These are phyloP conservation scores for Sclerotinia minor DNA, from an alignment of 2,329 filamentous ascomycete genomes.

Conservation along the genomic window DNA sequence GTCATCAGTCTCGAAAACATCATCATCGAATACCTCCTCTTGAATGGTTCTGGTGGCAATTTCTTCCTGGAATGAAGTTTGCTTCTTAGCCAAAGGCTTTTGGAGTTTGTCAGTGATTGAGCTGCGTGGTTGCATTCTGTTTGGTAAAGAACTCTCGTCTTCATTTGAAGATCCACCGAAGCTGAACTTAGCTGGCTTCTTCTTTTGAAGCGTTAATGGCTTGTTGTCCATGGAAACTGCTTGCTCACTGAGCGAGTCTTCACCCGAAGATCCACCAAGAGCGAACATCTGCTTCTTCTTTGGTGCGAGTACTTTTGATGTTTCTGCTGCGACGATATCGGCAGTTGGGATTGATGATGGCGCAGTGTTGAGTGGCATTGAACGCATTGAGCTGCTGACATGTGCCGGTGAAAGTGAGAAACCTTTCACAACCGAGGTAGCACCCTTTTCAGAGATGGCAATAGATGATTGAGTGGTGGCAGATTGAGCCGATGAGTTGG, in stretches of 20 bases:
- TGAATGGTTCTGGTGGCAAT: conserved; percentile 67
- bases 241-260: conserved; percentile 43
- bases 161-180: conserved; percentile 82
- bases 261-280: conserved; percentile 44
- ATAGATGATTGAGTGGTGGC: conserved; percentile 46
- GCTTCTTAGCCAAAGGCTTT: conserved; percentile 61
- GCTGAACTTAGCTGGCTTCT: conserved; percentile 65
- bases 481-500: conserved; percentile 38
- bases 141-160: conserved; percentile 71
- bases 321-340: conserved; percentile 50
- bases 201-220: conserved; percentile 41
- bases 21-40: conserved; percentile 53
- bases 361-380: conserved; percentile 38
- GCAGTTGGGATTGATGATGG: conserved; percentile 51
- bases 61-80: conserved; percentile 78
- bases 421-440: conserved; percentile 73
- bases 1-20: conserved; percentile 61
- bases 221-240: conserved; percentile 36
- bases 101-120: conserved; percentile 55
- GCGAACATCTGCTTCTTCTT: conserved; percentile 58
- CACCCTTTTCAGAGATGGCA: conserved; percentile 41
- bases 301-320: conserved; percentile 64
- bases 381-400: conserved; percentile 67
- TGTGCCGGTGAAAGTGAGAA: conserved; percentile 85
- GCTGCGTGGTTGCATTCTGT: conserved; percentile 51